phyloP scores from a whole-genome alignment of 768 basidiomycete genomes.

The Lactarius sanguifluus region DNA sequence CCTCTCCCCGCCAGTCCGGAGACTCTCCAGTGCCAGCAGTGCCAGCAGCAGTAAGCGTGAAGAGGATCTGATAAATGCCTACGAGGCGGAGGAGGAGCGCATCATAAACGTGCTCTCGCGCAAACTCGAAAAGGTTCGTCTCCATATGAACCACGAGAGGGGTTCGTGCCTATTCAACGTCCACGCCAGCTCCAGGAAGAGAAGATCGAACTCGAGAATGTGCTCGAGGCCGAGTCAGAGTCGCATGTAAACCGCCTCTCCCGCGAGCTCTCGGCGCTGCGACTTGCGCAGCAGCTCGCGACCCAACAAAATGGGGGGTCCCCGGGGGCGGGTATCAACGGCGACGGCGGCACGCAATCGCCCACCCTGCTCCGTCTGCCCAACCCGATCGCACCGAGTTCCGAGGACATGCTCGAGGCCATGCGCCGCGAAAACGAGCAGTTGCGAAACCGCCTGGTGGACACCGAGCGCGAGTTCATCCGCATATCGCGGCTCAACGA shows the following conservation, averaged over 20 bases:
- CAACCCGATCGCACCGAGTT: slow-evolving; percentile 40
- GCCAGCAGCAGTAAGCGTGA: slow-evolving; percentile 47
- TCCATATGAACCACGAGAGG: neutral
- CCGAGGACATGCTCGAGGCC: slow-evolving; percentile 69
- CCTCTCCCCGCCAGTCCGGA: slow-evolving; percentile 55
- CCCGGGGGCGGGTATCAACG: slow-evolving; percentile 29
- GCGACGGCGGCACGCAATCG: slow-evolving; percentile 29
- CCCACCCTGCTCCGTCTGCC: slow-evolving; percentile 24
- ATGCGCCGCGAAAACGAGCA: slow-evolving; percentile 79
- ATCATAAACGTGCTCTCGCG: slow-evolving; percentile 81
- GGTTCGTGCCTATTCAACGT: neutral
- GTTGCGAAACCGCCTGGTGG: slow-evolving; percentile 61
- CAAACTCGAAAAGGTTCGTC: slow-evolving; percentile 76
- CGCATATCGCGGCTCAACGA: slow-evolving; percentile 75
- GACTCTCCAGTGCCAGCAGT: slow-evolving; percentile 55
- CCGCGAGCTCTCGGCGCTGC: slow-evolving; percentile 64
- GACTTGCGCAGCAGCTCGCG: slow-evolving; percentile 56
- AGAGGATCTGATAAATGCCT: slow-evolving; percentile 82
- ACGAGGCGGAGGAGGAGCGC: slow-evolving; percentile 88
- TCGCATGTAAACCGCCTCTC: slow-evolving; percentile 76
- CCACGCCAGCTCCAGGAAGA: slow-evolving; percentile 68
- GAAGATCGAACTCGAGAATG: slow-evolving; percentile 81
- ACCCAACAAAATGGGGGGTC: slow-evolving; percentile 34
- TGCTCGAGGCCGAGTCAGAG: slow-evolving; percentile 82
- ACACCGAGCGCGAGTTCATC: slow-evolving; percentile 76